Base-by-base conservation (phyloP, 2,329 filamentous ascomycete species). In the Hypoxylon sp. region DNA sequence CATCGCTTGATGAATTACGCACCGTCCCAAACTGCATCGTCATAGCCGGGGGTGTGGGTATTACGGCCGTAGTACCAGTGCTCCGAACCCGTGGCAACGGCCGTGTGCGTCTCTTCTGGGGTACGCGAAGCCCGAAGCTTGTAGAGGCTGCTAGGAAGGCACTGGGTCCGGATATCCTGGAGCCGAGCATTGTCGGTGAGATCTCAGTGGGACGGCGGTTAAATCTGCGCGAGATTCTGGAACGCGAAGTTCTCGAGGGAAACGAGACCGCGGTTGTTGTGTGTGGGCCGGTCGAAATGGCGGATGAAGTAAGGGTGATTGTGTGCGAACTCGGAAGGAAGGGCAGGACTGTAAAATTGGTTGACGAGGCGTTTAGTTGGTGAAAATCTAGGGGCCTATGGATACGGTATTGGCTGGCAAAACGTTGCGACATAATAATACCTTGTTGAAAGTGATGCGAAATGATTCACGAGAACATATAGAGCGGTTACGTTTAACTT, bases 331-430 rank as follows among this genome's bases (percentile, higher is more conserved):
- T 51, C 62, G 75, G 19, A 65, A 59, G 27, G 13, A 59, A 58
- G 21, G 65, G 68, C 8, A 65, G 61, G n/a, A 48, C 27, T 17
- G 61, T 75, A n/a, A 67, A 70, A 31, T 35, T 75, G 27, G 35
- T 74, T 17, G 75, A 75, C 56, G 75, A 76, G 42, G 74, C 73
- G 3, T 76, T 73, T 37, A 70, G 71, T 6, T 76, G 75, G 75
- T 70, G 39, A 67, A 29, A 64, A 31, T 50, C 37, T 2, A 17
- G 11, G 29, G 13, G 37, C 5, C 1, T 13, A 35, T 27, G 31
- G 35, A 52, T 17, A 54, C 8, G 32, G 35, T 15, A 21, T 42
- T 29, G 21, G 21, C 11, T 37, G 52, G 15, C 17, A 39, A n/a
- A 15, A 13, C 42, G 13, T n/a, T 24, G 13, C 51, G 7, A 13